Conservation (phyloP, 768 basidiomycete species). For the Pisolithus albus region DNA sequence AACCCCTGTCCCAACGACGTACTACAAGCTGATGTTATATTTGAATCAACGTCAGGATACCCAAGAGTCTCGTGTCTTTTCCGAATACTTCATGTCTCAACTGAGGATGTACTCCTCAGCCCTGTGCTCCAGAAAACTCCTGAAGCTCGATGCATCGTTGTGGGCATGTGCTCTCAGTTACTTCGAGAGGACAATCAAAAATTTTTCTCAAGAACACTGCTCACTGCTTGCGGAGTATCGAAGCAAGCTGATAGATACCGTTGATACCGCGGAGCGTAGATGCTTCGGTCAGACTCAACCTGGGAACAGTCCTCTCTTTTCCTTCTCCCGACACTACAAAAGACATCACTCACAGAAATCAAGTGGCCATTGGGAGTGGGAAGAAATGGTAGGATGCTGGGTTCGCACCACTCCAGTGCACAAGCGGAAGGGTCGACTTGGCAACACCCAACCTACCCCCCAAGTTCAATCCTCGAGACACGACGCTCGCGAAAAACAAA, state of each 20-base stretch:
- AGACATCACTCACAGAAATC: constrained; percentile 7
- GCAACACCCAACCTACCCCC: neutral
- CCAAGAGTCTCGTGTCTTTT: constrained; percentile 7
- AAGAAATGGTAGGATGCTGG: constrained; percentile 41
- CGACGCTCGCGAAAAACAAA: neutral
- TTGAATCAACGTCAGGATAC: constrained; percentile 11
- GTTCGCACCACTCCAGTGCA: constrained; percentile 31
- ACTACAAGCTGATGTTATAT: constrained; percentile 21
- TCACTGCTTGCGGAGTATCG: constrained; percentile 29
- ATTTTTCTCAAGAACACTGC: constrained; percentile 11
- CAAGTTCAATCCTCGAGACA: neutral
- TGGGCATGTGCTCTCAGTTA: constrained; percentile 46
- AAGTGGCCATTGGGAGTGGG: constrained; percentile 42
- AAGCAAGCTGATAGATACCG: constrained; percentile 35
- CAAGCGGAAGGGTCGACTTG: constrained; percentile 17
- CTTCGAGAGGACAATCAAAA: constrained; percentile 32
- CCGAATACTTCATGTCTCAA: constrained; percentile 20
- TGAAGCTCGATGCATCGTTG: constrained; percentile 42
- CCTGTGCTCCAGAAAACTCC: constrained; percentile 31
- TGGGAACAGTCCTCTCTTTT: constrained; percentile 11
- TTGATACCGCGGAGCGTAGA: constrained; percentile 46
- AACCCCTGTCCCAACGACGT: constrained; percentile 26
- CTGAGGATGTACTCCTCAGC: constrained; percentile 19
- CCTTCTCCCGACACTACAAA: constrained; percentile 5
- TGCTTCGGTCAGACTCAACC: constrained; percentile 31